Evolutionary conservation across 108 stramenopile species (phyloP), one percentile per base, ranked within the genome.

Genomic region (Heterococcus sp.): DNA sequence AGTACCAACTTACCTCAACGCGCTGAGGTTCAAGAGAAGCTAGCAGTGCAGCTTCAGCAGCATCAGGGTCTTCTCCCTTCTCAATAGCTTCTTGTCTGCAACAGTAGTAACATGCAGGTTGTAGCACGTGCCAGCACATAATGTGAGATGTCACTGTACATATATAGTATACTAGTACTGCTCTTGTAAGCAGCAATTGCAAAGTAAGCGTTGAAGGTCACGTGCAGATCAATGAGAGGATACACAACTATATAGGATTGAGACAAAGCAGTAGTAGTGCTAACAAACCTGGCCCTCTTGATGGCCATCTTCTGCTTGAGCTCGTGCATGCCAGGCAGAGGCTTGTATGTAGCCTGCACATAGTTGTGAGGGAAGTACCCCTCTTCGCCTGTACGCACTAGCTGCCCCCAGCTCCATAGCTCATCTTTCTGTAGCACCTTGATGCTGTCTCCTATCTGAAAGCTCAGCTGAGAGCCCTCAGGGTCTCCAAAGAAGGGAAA

Each of bases 291-390:
- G 11, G 69, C 77, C 77, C 69, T 78, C 46, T 78, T 70, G 46
- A 78, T 78, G 58, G 35, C 68, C 40, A 78, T 69, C 36, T 69
- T 32, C 34, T 67, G 37, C 38, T 78, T 73, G 38, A 78, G 77
- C 77, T 78, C 77, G 77, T 78, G 77, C 77, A 78, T 78, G n/a
- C 77, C 77, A 11, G 77, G 77, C 33, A 78, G 77, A 35, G 77
- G 77, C 77, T 71, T 66, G 32, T 71, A 78, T 30, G 77, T 68
- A 27, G 77, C 77, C 58, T 78, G 77, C 29, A 78, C 77, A 32
- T 78, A 78, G 77, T 78, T 78, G 46, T 78, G 77, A 3, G 77
- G 77, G 1, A 78, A 78, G 68, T 69, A 78, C 58, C 77, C 77
- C 46, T 78, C 77, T 27, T 78, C 77, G 32, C 77, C 77, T 1